Evolutionary conservation across 2,329 filamentous ascomycete species (phyloP).

Genomic region (Phialemonium atrogriseum): DNA sequence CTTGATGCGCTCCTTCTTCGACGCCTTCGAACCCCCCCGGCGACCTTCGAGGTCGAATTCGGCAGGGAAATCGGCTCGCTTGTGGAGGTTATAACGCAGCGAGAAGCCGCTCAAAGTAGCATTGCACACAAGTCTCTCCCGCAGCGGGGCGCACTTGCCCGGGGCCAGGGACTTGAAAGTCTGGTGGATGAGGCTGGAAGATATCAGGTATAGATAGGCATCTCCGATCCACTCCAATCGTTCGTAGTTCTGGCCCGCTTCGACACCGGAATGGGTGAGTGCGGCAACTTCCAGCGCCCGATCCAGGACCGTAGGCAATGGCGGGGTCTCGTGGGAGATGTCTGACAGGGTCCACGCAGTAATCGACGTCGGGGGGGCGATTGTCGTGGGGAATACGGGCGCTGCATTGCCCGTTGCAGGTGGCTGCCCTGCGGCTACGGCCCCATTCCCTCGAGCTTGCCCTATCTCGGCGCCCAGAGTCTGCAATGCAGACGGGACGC

Average conservation of each 20-base stretch:
- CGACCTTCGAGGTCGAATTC: conserved; percentile 30
- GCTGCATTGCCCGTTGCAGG: too few species aligned
- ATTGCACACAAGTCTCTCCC: conserved; percentile 76
- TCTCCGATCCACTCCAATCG: conserved; percentile 85
- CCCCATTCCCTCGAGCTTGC: too few species aligned
- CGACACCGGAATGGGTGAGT: conserved; percentile 56
- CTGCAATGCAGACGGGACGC: conserved; percentile 19
- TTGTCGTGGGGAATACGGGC: too few species aligned
- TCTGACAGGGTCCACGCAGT: conserved; percentile 46
- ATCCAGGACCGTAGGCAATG: conserved; percentile 54
- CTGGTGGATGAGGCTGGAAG: conserved; percentile 63
- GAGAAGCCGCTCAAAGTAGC: conserved; percentile 65
- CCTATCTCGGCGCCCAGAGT: too few species aligned
- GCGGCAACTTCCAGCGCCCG: conserved; percentile 50
- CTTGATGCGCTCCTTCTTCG: conserved; percentile 54
- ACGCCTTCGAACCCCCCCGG: conserved; percentile 28
- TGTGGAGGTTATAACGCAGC: conserved; percentile 60
- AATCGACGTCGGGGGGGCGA: too few species aligned
- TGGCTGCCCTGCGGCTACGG: too few species aligned
- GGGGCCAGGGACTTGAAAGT: conserved; percentile 58
- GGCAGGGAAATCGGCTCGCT: conserved; percentile 48
- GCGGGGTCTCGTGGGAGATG: conserved; percentile 40
- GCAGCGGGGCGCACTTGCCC: conserved; percentile 65
- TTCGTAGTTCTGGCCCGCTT: conserved; percentile 55
- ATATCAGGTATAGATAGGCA: conserved; percentile 56